Conservation (phyloP, 306 rosid species). For the Hippophae gyantsensis region DNA sequence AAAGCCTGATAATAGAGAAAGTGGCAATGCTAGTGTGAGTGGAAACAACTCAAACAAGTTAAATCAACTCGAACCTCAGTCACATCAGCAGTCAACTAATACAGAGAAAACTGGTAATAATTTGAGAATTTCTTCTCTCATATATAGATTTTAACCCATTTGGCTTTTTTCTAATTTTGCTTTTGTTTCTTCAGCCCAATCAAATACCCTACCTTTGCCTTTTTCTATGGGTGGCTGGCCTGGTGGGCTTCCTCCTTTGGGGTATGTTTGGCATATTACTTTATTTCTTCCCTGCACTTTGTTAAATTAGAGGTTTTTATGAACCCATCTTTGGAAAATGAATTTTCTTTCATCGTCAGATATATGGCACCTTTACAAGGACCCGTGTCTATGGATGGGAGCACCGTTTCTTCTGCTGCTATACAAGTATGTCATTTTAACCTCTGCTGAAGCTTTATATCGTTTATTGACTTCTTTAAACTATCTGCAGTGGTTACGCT, state of each 20-base stretch:
- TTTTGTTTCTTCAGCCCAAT: constrained; percentile 35
- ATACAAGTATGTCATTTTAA: constrained; percentile 37
- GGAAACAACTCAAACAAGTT: constrained; percentile 47
- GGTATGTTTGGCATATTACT: constrained; percentile 41
- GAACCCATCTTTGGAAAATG: constrained; percentile 20
- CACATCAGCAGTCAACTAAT: constrained; percentile 22
- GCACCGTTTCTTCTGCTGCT: constrained; percentile 57
- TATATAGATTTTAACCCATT: no score
- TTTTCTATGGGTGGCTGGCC: constrained; percentile 79
- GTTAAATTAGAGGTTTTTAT: background rate
- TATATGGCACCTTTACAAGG: constrained; percentile 88
- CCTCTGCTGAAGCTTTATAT: background rate
- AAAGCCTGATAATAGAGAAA: constrained; percentile 53
- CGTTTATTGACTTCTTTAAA: background rate
- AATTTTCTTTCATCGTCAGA: constrained; percentile 45
- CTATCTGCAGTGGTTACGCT: background rate
- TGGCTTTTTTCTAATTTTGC: background rate
- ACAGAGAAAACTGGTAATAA: constrained; percentile 55
- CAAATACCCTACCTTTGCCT: constrained; percentile 59
- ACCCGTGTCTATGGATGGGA: constrained; percentile 87
- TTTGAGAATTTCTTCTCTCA: constrained; percentile 5
- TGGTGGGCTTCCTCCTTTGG: constrained; percentile 78
- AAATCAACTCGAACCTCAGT: constrained; percentile 27
- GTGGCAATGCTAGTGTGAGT: constrained; percentile 23
- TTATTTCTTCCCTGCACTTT: constrained; percentile 2